Base-by-base conservation (phyloP, 2,329 filamentous ascomycete species). In the Sclerotinia nivalis region DNA sequence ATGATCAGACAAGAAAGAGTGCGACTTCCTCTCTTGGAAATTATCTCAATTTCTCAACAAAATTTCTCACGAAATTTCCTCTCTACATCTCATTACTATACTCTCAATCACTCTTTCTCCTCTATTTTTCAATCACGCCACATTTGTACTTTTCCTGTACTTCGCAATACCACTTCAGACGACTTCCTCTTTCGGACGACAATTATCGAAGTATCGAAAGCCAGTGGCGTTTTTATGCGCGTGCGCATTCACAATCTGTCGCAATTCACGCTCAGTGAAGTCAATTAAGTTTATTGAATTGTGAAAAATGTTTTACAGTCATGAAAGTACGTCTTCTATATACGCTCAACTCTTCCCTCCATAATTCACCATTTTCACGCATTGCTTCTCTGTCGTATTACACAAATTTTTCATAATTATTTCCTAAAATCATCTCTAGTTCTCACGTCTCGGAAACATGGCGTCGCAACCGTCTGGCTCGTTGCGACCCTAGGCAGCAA, bases 401-500 rank as follows among this genome's bases (percentile, higher is more conserved):
- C 5, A 12, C n/a, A 5, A 8, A 10, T 12, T 34, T 34, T n/a
- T n/a, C 5, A n/a, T 52, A 15, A n/a, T 7, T 4, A 20, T 28
- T 15, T 34, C 6, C n/a, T 60, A 58, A 60, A 18, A 22, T 15
- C 2, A 59, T 5, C 45, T 28, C 15, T 69, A 90, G 88, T 99
- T 71, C 87, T 99, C 69, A 96, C 90, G 4, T 95, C 87, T 72
- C 89, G 89, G 77, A 91, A 96, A 79, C 92, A 97, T 86, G 96
- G 96, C 69, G 92, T 99, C 70, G 91, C 95, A 20, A 99, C 95
- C 2, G 90, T 99, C 71, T 99, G 96, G 95, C 88, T 97, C 55
- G 90, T 97, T 55, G 96, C 96, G 55, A 99, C 95, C 0, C 86
- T 97, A 2, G 93, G 93, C 25, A 85, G 88, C 6, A 92, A 89